Evolutionary conservation across 2,329 filamentous ascomycete species (phyloP), one percentile per base, ranked within the genome.

Genomic region (Elsinoe australis): DNA sequence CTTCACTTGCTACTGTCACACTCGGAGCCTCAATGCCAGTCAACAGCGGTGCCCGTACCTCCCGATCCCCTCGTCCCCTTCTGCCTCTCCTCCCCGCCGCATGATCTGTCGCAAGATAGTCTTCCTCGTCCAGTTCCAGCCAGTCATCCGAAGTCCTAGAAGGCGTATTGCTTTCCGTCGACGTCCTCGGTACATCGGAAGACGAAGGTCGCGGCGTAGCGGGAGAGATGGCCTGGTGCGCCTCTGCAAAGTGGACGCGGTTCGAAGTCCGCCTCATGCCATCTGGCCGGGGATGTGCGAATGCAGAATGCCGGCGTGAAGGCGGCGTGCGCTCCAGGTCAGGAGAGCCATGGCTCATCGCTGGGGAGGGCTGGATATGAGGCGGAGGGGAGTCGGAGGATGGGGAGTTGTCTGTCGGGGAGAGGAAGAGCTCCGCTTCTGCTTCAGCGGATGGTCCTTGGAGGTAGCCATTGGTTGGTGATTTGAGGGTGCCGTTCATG

Each of bases 11-110:
- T 39, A 94, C 68, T 8, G 86, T 81, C 38, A 85, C 75, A 52
- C 83, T 85, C 1, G 89, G 88, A 0, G 86, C 86, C 65, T 92
- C 85, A 54, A 94, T 87, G 53, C 82, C 80, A 5, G 86, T 92
- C 53, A 95, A 73, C 46, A 94, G 75, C 48, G 87, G 87, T 51
- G 78, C 70, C 51, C 73, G 65, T 17, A 21, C 33, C 34, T n/a
- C 33, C 56, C 79, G 77, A 18, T 70, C 70, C 47, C 59, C 60
- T 42, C 66, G 62, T 39, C 70, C 65, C 46, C 67, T 58, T 47
- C 62, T 56, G 26, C 60, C 57, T 33, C 66, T 62, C 19, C 57
- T 57, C 45, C 59, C 29, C 31, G 56, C 51, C 31, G 50, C 41
- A 53, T 58, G 44, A 9, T 35, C 35, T 46, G 72, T 64, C 29